Evolutionary conservation across 2,329 filamentous ascomycete species (phyloP), one percentile per base, ranked within the genome.

Genomic region (Coniella vitis): DNA sequence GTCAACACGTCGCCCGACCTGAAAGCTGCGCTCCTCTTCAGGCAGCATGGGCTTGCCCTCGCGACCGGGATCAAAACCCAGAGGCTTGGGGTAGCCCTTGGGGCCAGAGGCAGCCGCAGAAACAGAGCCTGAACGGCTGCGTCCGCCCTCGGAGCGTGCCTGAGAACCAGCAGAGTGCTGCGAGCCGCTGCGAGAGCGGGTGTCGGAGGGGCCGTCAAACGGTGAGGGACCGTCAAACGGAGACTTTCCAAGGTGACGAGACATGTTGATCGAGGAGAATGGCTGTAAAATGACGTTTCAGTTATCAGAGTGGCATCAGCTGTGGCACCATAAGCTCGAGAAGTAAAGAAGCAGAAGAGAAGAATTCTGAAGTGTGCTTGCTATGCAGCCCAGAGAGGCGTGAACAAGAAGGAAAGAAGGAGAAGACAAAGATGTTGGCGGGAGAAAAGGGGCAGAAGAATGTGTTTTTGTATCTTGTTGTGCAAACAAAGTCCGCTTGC

Each of bases 1-100:
- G 47, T 84, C 80, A 54, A 82, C 67, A 5, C 78, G 75, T 52
- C 70, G 71, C 51, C 32, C 22, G 7, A 65, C 58, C 9, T 57
- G 60, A 13, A 61, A 36, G 13, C 43, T 54, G n/a, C 35, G 45
- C 37, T 25, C 7, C 14, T 40, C 29, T 21, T 19, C 38, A 25
- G 45, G 20, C 5, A 38, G 19, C 16, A 25, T 1, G 13, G 17
- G 13, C 2, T 25, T 19, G 10, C 22, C 38, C 4, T 58, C 54
- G 4, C 61, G 60, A 7, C 68, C 72, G 2, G 74, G 73, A 52
- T 76, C 74, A 21, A 60, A 70, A 0, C 74, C 73, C 21, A 71
- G 54, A 13, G 48, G 25, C 8, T 36, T 10, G 10, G 48, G 48
- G 32, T 53, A 53, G 2, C 51, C 51, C n/a, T 29, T 22, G 7